These are phyloP conservation scores for Mortierella claussenii DNA, from an alignment of 192 early-diverging fungal genomes.

Conservation along the genomic window DNA sequence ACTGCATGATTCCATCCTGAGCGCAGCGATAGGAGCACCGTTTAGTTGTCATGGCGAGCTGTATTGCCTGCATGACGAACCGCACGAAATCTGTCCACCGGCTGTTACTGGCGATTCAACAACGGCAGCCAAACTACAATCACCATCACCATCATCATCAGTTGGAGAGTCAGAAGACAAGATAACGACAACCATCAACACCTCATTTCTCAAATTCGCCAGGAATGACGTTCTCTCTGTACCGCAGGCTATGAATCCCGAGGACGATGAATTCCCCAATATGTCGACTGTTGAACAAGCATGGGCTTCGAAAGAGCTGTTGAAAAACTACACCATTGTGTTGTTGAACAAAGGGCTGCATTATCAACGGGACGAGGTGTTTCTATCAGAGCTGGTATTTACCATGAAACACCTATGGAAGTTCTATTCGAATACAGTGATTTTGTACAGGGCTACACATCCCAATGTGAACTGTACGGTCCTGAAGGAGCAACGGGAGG, in stretches of 20 bases:
- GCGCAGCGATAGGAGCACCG: constrained; percentile 52
- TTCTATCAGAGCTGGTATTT: constrained; percentile 47
- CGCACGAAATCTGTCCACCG: constrained; percentile 25
- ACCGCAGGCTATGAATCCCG: constrained; percentile 9
- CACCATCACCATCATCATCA: not conserved
- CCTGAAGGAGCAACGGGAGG: constrained; percentile 22
- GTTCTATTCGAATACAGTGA: constrained; percentile 37
- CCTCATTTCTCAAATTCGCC: constrained; percentile 46
- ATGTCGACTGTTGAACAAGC: constrained; percentile 51
- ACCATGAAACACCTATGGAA: constrained; percentile 51
- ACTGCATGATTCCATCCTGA: constrained; percentile 61
- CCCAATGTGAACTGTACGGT: constrained; percentile 20
- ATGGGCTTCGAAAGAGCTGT: constrained; percentile 30
- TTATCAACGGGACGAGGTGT: constrained; percentile 50
- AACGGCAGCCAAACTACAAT: not conserved
- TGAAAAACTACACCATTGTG: constrained; percentile 49
- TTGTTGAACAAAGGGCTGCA: constrained; percentile 57
- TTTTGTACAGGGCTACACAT: constrained; percentile 59
- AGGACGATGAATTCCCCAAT: constrained; percentile 22
- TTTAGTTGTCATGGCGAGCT: constrained; percentile 61
- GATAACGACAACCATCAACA: no score
- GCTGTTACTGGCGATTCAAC: not conserved
- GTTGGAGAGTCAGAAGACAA: no score
- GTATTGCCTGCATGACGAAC: constrained; percentile 44
- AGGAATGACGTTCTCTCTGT: constrained; percentile 63